Base-by-base conservation (phyloP, 2,329 filamentous ascomycete species). In the Neospermospora avenae region DNA sequence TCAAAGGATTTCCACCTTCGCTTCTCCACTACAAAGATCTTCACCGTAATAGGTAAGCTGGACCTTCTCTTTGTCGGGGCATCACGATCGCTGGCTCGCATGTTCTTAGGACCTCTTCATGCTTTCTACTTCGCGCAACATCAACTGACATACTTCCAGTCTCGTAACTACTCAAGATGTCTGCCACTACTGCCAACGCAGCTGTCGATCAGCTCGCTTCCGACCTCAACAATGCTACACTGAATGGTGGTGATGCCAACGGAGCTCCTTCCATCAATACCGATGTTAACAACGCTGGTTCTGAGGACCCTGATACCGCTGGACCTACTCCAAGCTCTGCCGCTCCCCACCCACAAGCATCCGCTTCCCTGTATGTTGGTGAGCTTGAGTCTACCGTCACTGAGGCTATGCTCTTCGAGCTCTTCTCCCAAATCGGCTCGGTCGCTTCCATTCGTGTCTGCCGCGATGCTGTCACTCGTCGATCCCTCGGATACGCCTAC, bases 361-460 rank as follows among this genome's bases (percentile, higher is more conserved):
- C 95, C 56, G 95, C 95, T 67, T 99, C 95, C 62, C 91, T 99
- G 76, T 99, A 99, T 77, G 95, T 99, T 70, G 95, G 95, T 77
- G 95, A 99, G 83, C 91, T 99, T 72, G 95, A 99, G 77, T 87
- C 91, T 71, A 95, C 91, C 64, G 95, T 99, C 77, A 99, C 95
- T 67, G 95, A 99, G 85, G 95, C 95, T 70, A 99, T 99, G 95
- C 92, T 99, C 74, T 99, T 98, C 79, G 95, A 99, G 86, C 90
- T 99, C 67, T 99, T 99, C 85, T 98, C 95, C 63, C 95, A 96
- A 79, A 99, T 99, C 75, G 95, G 95, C 71, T 93, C 96, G 74
- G 95, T 99, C 72, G 95, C 95, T 69, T 99, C 95, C 64, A 99
- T 99, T 78, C 95, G 95, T 85, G 95, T 99, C 76, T 99, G 95